Percentiles rank a stretch among this genome's conserved stretches.
These are phyloP conservation scores for Psilocybe cyanescens DNA, from an alignment of 768 basidiomycete genomes.

Conservation along the genomic window DNA sequence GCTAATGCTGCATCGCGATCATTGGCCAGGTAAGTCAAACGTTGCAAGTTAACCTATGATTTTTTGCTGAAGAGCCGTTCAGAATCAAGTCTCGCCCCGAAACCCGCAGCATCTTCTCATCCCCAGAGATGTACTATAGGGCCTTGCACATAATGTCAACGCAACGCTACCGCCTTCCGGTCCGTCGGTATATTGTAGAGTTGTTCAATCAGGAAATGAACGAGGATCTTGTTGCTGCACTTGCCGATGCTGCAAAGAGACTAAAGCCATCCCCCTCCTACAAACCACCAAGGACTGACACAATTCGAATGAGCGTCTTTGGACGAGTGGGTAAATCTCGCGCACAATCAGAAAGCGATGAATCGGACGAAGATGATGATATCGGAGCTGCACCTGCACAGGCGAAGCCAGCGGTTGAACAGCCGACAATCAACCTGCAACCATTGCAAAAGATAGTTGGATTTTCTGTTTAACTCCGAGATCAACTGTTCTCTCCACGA, in stretches of 20 bases:
- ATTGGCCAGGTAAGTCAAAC: conserved; percentile 67
- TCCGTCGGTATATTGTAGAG: conserved; percentile 91
- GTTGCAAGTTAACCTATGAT: conserved; percentile 4
- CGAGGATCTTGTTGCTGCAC: conserved; percentile 54
- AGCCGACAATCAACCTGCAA: conserved; percentile 58
- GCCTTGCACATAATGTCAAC: conserved; percentile 88
- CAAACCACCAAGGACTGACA: conserved; percentile 42
- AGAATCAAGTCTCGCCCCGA: conserved; percentile 82
- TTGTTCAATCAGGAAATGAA: conserved; percentile 87
- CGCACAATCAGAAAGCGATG: conserved; percentile 63
- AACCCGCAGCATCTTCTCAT: conserved; percentile 77
- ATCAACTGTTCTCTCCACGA: background rate
- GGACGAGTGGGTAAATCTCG: conserved; percentile 54
- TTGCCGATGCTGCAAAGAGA: conserved; percentile 54
- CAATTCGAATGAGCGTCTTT: conserved; percentile 64
- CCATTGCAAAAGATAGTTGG: conserved; percentile 66
- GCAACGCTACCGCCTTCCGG: conserved; percentile 89
- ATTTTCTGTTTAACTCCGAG: conserved; percentile 40
- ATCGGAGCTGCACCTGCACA: conserved; percentile 49
- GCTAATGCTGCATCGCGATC: conserved; percentile 93
- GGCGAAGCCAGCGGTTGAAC: conserved; percentile 41
- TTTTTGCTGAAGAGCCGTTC: background rate
- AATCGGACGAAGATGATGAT: conserved; percentile 52
- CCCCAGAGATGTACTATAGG: conserved; percentile 80
- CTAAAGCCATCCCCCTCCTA: conserved; percentile 46